A percentile compares a stretch with the other conserved stretches of the same genome.
Conservation (phyloP, 208 protist genomes). For the Leishmania gerbilli region DNA sequence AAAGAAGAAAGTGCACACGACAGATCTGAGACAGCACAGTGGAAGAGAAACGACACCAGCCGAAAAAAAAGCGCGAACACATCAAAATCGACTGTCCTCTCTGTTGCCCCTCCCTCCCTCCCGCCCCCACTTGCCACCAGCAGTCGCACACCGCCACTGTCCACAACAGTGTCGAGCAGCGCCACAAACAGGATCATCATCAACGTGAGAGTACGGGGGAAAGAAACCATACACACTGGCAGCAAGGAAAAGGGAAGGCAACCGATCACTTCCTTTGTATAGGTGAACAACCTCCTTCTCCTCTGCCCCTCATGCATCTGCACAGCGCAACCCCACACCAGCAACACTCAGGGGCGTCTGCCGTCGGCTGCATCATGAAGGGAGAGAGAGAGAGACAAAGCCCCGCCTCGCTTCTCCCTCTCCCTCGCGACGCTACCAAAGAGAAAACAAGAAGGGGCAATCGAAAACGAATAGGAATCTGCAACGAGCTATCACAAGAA, state of each 20-base stretch:
- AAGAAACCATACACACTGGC: not conserved
- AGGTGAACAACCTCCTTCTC: not conserved
- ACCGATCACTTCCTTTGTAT: not conserved
- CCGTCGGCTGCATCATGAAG: not conserved
- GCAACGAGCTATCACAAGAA: not conserved
- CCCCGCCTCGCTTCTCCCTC: not conserved
- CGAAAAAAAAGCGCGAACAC: not conserved
- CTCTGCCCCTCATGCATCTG: not conserved
- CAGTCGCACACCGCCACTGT: not conserved
- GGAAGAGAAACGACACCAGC: not conserved
- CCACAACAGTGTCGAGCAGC: not conserved
- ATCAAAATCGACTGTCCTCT: not conserved
- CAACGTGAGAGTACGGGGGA: not conserved
- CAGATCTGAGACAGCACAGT: not conserved
- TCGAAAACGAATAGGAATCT: not conserved
- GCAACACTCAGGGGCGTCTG: not conserved
- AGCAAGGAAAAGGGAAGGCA: not conserved
- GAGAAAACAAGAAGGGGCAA: constrained; percentile 3
- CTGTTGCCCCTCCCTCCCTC: not conserved
- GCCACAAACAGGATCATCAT: not conserved
- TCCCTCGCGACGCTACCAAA: not conserved
- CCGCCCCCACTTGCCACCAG: not conserved
- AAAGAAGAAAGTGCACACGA: not conserved
- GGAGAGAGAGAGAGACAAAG: not conserved
- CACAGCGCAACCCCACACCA: not conserved